Conservation (phyloP, 805 yeast species). For the Diddensiella transvaalensis region DNA sequence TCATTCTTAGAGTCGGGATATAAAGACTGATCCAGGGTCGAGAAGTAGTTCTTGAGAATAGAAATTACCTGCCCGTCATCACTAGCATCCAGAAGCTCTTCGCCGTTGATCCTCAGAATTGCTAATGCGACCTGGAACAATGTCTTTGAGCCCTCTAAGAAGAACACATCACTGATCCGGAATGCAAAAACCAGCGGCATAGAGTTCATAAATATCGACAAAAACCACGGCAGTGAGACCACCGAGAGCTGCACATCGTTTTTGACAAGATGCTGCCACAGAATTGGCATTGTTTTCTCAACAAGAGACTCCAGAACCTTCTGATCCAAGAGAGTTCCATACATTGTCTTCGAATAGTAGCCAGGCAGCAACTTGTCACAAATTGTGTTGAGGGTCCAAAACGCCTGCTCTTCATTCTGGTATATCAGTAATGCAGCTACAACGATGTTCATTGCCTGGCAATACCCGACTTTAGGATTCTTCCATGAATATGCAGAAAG, state of each 20-base stretch:
- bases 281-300: slow-evolving; percentile 80
- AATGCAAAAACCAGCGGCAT: slow-evolving; percentile 95
- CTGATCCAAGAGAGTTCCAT: slow-evolving; percentile 92
- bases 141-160: slow-evolving; percentile 83
- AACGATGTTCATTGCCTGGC: slow-evolving; percentile 96
- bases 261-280: slow-evolving; percentile 76
- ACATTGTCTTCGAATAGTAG: slow-evolving; percentile 95
- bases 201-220: slow-evolving; percentile 81
- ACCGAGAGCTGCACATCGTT: slow-evolving; percentile 89
- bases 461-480: slow-evolving; percentile 94
- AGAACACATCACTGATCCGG: slow-evolving; percentile 84
- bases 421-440: slow-evolving; percentile 48
- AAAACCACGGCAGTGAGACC: slow-evolving; percentile 93
- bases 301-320: slow-evolving; percentile 88
- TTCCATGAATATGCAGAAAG: slow-evolving; percentile 95
- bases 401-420: slow-evolving; percentile 96
- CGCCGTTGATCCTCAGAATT: slow-evolving; percentile 83
- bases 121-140: slow-evolving; percentile 93
- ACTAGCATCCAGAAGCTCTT: slow-evolving; percentile 66
- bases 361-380: slow-evolving; percentile 91
- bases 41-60: slow-evolving; percentile 77
- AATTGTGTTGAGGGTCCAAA: slow-evolving; percentile 79
- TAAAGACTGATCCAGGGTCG: slow-evolving; percentile 70
- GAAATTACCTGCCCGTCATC: slow-evolving; percentile 94
- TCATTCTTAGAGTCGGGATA: slow-evolving; percentile 67